phyloP scores from a whole-genome alignment of 202 grass and related monocot genomes.

The Carex sylvatica region DNA sequence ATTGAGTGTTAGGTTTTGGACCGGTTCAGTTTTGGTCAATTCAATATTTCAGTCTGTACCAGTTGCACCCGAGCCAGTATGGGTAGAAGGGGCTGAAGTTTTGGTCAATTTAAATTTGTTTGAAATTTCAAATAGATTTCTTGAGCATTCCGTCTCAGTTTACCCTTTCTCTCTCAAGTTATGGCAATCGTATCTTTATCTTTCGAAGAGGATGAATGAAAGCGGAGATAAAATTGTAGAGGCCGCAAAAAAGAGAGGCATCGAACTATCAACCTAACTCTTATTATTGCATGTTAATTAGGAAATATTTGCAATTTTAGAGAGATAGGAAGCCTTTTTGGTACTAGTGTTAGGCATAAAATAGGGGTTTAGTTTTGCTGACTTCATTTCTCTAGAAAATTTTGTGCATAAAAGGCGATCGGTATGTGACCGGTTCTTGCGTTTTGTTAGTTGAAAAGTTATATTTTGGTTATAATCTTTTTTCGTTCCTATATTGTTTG shows the following conservation, averaged over 20 bases:
- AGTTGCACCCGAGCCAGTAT: conserved; percentile 71
- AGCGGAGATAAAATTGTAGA: conserved; percentile 50
- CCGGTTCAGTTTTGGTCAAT: conserved; percentile 61
- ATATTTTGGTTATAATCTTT: background rate
- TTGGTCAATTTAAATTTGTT: conserved; percentile 51
- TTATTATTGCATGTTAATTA: conserved; percentile 3
- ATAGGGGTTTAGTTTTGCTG: conserved; percentile 15
- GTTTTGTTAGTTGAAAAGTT: conserved; percentile 10
- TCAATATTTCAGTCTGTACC: conserved; percentile 72
- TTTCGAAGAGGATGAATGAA: conserved; percentile 38
- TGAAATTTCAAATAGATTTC: conserved; percentile 58
- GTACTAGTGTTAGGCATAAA: background rate
- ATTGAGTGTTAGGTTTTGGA: conserved; percentile 64
- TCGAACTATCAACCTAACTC: conserved; percentile 39
- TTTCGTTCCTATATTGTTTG: background rate
- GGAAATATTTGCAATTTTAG: background rate
- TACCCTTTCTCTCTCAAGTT: conserved; percentile 87
- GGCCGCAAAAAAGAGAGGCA: conserved; percentile 66
- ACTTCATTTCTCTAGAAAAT: background rate
- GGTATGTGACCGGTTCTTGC: background rate
- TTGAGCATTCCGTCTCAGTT: conserved; percentile 71
- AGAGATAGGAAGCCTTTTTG: background rate
- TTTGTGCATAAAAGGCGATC: conserved; percentile 13
- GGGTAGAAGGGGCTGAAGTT: conserved; percentile 59
- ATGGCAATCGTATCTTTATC: conserved; percentile 56